A percentile compares a stretch with the other conserved stretches of the same genome.
These are phyloP conservation scores for Prosopis cineraria DNA, from an alignment of 306 rosid genomes.

Conservation along the genomic window DNA sequence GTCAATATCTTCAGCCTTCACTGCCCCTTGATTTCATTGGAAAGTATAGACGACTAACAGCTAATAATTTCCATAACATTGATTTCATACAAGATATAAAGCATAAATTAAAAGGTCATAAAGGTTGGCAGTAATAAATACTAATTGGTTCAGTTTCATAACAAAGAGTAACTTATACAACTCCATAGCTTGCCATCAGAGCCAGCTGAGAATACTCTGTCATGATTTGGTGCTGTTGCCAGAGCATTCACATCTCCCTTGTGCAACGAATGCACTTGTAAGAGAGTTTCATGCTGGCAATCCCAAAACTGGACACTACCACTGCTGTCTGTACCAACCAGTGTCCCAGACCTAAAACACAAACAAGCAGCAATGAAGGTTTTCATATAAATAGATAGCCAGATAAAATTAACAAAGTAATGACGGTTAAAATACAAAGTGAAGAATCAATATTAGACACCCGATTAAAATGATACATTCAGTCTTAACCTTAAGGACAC, in stretches of 20 bases:
- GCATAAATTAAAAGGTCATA: not conserved
- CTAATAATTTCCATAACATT: no score
- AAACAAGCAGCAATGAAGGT: constrained; percentile 25
- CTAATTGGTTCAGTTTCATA: not conserved
- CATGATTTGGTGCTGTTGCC: constrained; percentile 82
- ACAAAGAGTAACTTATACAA: constrained; percentile 20
- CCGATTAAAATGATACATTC: constrained; percentile 2
- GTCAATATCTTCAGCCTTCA: no score
- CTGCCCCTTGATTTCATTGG: no score
- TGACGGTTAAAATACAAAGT: not conserved
- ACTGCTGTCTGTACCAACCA: constrained; percentile 93
- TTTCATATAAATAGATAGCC: constrained; percentile 16
- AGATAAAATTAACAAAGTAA: constrained; percentile 24
- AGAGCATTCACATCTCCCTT: constrained; percentile 86
- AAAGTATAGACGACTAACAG: no score
- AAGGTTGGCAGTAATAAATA: not conserved
- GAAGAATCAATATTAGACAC: not conserved
- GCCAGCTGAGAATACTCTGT: constrained; percentile 85
- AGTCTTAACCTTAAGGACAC: constrained; percentile 69
- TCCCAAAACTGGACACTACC: constrained; percentile 99
- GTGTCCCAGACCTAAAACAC: constrained; percentile 79
- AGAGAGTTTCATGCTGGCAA: constrained; percentile 70
- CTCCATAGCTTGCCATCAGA: constrained; percentile 89
- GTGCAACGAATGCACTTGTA: constrained; percentile 78
- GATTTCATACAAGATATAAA: not conserved